These are phyloP conservation scores for Colletotrichum sp. DNA, from an alignment of 2,329 filamentous ascomycete species.

Conservation along the genomic window DNA sequence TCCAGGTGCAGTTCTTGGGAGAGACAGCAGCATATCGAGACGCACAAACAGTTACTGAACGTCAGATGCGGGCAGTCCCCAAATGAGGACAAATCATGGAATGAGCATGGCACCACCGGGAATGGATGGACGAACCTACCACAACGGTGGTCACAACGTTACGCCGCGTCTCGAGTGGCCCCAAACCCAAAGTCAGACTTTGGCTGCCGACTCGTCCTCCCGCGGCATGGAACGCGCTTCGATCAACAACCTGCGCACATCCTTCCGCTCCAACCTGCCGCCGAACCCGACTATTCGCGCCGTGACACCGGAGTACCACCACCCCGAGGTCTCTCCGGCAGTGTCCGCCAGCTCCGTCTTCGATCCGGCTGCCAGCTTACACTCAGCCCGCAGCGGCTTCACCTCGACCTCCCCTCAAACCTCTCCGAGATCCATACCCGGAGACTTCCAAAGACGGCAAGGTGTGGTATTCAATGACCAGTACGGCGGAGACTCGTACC, in stretches of 20 bases:
- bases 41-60: not conserved
- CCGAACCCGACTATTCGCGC: slow-evolving; percentile 60
- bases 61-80: slow-evolving; percentile 20
- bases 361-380: slow-evolving; percentile 4
- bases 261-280: slow-evolving; percentile 34
- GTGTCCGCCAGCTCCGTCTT: slow-evolving; percentile 6
- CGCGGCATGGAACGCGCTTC: slow-evolving; percentile 38
- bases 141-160: slow-evolving; percentile 41
- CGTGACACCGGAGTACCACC: slow-evolving; percentile 65
- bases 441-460: slow-evolving; percentile 54
- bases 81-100: slow-evolving; percentile 46
- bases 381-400: slow-evolving; percentile 32
- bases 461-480: slow-evolving; percentile 67
- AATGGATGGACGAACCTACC: slow-evolving; percentile 49
- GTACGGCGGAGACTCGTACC: slow-evolving; percentile 52
- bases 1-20: not conserved
- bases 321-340: slow-evolving; percentile 4
- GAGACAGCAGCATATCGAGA: not conserved
- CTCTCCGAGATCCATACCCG: slow-evolving; percentile 53
- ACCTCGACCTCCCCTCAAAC: slow-evolving; percentile 46
- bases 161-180: slow-evolving; percentile 39
- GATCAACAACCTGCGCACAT: slow-evolving; percentile 37
- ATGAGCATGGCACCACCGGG: slow-evolving; percentile 50
- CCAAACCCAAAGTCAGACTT: slow-evolving; percentile 29
- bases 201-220: slow-evolving; percentile 19